Evolutionary conservation across 1,284 basidiomycete genomes (phyloP), one percentile per base, ranked within the genome.

Genomic region (Ceratobasidium sp.): DNA sequence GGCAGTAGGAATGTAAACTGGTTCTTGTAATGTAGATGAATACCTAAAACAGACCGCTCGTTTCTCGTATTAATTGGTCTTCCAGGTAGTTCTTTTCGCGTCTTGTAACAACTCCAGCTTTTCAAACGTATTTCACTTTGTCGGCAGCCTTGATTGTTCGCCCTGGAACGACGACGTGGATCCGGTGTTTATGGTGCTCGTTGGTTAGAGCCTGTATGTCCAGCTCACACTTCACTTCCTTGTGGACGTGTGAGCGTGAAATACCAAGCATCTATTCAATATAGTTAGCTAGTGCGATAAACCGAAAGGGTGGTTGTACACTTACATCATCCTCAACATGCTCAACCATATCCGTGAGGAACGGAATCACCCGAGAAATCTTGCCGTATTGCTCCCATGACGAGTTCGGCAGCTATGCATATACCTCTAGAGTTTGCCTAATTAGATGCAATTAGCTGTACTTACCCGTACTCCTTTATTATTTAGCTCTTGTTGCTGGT

Each of bases 401-500:
- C 7, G 60, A 28, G 20, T 33, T 63, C 20, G 13, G 60, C 7
- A 26, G 60, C 60, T 63, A 20, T 13, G 13, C 26, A 58, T 58
- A 28, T 58, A 58, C 7, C 20, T 7, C 20, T 20, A 6, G 13
- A 46, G 44, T 13, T 13, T 6, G 7, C 26, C n/a, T n/a, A 6
- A 58, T n/a, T 58, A 58, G 20, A 28, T 58, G 13, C 6, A 6
- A 46, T 6, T 13, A 6, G 13, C 7, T 46, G 23, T 46, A 33
- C 64, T 46, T 23, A 67, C 64, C 44, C 42, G 39, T 23, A 67
- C 23, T 3, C 64, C 42, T 26, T 18, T n/a, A 23, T 67, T 67
- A 26, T 67, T 67, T n/a, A 67, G 23, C 64, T 67, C 64, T 23
- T 67, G 64, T 13, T 42, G 64, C 28, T 67, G 64, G 44, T 67